Percentiles rank a stretch among this genome's conserved stretches.
These are phyloP conservation scores for Ceratobasidium sp. DNA, from an alignment of 1,284 basidiomycete species.

Conservation along the genomic window DNA sequence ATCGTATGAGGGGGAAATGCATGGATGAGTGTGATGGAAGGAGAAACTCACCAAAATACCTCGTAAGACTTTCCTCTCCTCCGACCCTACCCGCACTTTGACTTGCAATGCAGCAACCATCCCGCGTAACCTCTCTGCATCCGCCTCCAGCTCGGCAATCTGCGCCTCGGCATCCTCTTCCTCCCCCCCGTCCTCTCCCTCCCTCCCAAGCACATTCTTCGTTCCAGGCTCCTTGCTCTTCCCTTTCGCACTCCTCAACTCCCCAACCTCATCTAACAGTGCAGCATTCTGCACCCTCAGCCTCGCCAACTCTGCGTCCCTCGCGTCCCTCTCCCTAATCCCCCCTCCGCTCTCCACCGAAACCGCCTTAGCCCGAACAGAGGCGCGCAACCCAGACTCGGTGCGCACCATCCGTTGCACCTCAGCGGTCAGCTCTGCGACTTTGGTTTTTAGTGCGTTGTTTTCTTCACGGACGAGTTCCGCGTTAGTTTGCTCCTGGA, in stretches of 20 bases:
- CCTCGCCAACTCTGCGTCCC: slow-evolving; percentile 66
- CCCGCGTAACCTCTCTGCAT: slow-evolving; percentile 55
- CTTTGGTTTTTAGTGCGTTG: slow-evolving; percentile 58
- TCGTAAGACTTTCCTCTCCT: slow-evolving; percentile 69
- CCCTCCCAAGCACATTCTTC: slow-evolving; percentile 67
- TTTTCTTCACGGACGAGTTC: slow-evolving; percentile 82
- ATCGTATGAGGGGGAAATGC: not conserved
- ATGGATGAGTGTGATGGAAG: not conserved
- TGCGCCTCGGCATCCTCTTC: slow-evolving; percentile 57
- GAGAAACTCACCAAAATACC: slow-evolving; percentile 67
- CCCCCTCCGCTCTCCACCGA: slow-evolving; percentile 60
- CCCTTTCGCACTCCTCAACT: slow-evolving; percentile 53
- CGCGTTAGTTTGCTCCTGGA: slow-evolving; percentile 54
- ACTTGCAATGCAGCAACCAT: slow-evolving; percentile 61
- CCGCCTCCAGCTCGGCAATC: slow-evolving; percentile 56
- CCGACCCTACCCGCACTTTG: slow-evolving; percentile 62
- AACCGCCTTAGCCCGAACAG: not conserved
- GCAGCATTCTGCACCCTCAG: slow-evolving; percentile 72
- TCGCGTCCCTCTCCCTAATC: slow-evolving; percentile 63
- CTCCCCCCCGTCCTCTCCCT: slow-evolving; percentile 62
- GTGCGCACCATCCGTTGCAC: slow-evolving; percentile 36
- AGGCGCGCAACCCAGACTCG: slow-evolving; percentile 26
- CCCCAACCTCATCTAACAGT: slow-evolving; percentile 63
- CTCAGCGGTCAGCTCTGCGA: slow-evolving; percentile 28
- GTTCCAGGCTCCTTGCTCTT: slow-evolving; percentile 63